Evolutionary conservation across 2,329 filamentous ascomycete genomes (phyloP).

Genomic region (Ophiostoma fasciatum): DNA sequence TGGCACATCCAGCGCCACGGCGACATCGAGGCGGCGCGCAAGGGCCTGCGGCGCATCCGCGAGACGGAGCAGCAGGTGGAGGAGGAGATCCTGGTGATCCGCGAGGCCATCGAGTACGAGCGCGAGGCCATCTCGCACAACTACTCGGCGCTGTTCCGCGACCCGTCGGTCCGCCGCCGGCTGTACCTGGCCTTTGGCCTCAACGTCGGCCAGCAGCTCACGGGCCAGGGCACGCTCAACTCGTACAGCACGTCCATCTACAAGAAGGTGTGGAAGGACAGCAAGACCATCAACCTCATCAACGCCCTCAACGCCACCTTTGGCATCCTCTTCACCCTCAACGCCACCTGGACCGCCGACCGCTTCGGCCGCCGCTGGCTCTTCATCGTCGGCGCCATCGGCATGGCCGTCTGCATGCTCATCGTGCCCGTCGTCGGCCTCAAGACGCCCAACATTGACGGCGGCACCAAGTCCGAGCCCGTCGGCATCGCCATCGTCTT

Average conservation of each 20-base stretch:
- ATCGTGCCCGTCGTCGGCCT: conserved; percentile 34
- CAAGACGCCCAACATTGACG: conserved; percentile 32
- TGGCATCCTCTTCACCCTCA: conserved; percentile 58
- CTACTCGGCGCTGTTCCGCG: conserved; percentile 55
- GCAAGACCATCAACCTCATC: conserved; percentile 51
- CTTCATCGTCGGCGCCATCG: conserved; percentile 51
- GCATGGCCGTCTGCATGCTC: conserved; percentile 58
- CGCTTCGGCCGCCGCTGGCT: conserved; percentile 56
- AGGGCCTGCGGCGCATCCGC: conserved; percentile 43
- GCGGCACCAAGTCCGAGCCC: conserved; percentile 36
- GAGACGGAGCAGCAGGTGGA: conserved; percentile 52
- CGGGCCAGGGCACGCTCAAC: conserved; percentile 59
- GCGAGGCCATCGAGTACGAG: conserved; percentile 56
- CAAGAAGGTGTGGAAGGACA: conserved; percentile 49
- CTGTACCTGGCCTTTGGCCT: conserved; percentile 49
- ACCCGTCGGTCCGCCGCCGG: conserved; percentile 51
- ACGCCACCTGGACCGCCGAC: conserved; percentile 59
- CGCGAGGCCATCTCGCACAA: conserved; percentile 49
- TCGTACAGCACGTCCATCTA: conserved; percentile 61
- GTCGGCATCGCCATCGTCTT: conserved; percentile 52
- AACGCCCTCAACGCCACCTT: conserved; percentile 62
- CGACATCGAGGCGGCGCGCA: conserved; percentile 44
- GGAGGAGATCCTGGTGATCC: conserved; percentile 48
- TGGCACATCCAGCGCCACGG: conserved; percentile 50
- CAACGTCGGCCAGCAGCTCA: conserved; percentile 58